Evolutionary conservation across 768 basidiomycete genomes (phyloP).

Genomic region (Tulasnella sp.): DNA sequence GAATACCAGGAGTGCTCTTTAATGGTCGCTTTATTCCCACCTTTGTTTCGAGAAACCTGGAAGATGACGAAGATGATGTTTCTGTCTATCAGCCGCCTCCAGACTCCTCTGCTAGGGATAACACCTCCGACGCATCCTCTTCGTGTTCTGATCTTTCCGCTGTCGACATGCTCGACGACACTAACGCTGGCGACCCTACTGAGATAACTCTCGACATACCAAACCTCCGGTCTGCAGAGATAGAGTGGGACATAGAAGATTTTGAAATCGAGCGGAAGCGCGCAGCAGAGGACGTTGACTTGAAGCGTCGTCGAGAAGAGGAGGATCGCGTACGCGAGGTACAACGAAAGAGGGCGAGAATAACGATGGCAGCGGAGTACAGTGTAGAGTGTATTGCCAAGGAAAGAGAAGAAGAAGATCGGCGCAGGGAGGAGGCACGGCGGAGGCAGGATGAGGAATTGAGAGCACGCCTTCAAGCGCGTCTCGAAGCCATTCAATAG

Average conservation of each 20-base stretch:
- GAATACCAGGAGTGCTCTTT: background rate
- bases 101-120: background rate
- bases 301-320: conserved; percentile 7
- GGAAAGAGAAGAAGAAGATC: conserved; percentile 19
- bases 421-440: background rate
- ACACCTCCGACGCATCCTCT: background rate
- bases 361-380: background rate
- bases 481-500: background rate
- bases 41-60: background rate
- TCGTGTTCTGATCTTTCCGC: background rate
- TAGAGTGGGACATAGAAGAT: conserved; percentile 18
- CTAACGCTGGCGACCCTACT: background rate
- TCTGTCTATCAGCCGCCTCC: background rate
- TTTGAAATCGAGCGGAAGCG: background rate
- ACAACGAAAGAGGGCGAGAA: background rate
- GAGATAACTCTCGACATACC: background rate
- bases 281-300: background rate
- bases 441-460: background rate
- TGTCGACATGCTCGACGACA: background rate
- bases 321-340: background rate
- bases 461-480: background rate
- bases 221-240: background rate
- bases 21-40: background rate
- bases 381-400: background rate
- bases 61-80: background rate